Evolutionary conservation across 2,329 filamentous ascomycete genomes (phyloP).

Genomic region (Lachnellula cervina): DNA sequence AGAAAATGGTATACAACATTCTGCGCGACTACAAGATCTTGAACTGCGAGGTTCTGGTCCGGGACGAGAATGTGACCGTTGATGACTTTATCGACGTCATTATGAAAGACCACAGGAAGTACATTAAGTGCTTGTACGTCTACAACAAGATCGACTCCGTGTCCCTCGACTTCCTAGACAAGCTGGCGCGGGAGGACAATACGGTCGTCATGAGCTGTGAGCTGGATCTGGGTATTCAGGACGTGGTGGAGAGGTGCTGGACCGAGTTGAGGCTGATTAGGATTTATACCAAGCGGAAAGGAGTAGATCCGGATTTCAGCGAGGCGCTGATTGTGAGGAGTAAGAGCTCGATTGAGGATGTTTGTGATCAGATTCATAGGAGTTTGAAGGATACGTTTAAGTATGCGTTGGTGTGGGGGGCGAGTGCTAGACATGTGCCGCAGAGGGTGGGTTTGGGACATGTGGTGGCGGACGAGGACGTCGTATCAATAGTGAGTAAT

Average conservation of each 20-base stretch:
- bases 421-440: conserved; percentile 89
- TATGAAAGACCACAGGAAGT: conserved; percentile 98
- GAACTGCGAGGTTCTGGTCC: conserved; percentile 92
- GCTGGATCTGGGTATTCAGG: conserved; percentile 84
- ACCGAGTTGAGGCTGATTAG: conserved; percentile 84
- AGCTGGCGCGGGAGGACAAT: conserved; percentile 84
- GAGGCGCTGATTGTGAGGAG: conserved; percentile 91
- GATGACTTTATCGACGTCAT: conserved; percentile 99
- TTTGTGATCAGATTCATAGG: conserved; percentile 91
- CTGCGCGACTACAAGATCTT: conserved; percentile 97
- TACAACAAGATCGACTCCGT: conserved; percentile 99
- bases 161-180: conserved; percentile 87
- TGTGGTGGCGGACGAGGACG: conserved; percentile 65
- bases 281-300: conserved; percentile 96
- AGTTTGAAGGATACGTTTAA: conserved; percentile 98
- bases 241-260: conserved; percentile 95
- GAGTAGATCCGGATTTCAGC: conserved; percentile 78
- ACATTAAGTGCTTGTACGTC: conserved; percentile 90
- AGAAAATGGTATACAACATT: conserved; percentile 98
- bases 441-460: conserved; percentile 87
- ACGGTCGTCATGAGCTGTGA: conserved; percentile 98
- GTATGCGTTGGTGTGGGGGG: conserved; percentile 96
- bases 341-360: conserved; percentile 89
- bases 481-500: conserved; percentile 62
- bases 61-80: conserved; percentile 91